phyloP scores from a whole-genome alignment of 495 filamentous ascomycete species.

The Podospora pseudopauciseta region DNA sequence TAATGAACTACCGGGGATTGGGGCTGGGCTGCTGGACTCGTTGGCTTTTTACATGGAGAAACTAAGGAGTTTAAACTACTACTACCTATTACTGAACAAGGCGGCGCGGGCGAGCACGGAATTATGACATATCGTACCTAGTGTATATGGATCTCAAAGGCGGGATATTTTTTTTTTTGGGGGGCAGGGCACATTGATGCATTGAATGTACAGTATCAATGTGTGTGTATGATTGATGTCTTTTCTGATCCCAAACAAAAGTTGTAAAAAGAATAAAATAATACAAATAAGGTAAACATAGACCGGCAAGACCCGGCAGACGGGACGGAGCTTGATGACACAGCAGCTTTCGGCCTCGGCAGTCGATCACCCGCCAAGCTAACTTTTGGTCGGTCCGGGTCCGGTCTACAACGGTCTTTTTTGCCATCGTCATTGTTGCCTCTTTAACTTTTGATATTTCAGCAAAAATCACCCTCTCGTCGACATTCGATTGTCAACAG shows the following conservation, averaged over 20 bases:
- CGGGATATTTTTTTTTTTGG: neutral
- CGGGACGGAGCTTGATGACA: conserved; percentile 3
- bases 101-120: neutral
- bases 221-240: neutral
- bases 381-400: neutral
- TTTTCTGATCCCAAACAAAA: neutral
- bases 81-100: neutral
- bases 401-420: neutral
- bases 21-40: conserved; percentile 4
- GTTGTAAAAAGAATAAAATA: neutral
- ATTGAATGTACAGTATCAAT: neutral
- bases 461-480: neutral
- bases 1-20: conserved; percentile 6
- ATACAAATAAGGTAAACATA: neutral
- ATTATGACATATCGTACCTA: neutral
- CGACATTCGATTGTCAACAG: neutral
- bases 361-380: conserved; percentile 5
- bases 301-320: conserved; percentile 7
- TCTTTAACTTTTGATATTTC: neutral
- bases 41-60: conserved; percentile 12
- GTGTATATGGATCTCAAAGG: neutral
- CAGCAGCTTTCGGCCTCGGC: conserved; percentile 19
- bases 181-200: neutral
- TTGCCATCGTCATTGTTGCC: neutral
- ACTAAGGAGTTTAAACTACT: conserved; percentile 1